Conservation (phyloP, 2,329 filamentous ascomycete species). For the Talaromyces rugulosus region DNA sequence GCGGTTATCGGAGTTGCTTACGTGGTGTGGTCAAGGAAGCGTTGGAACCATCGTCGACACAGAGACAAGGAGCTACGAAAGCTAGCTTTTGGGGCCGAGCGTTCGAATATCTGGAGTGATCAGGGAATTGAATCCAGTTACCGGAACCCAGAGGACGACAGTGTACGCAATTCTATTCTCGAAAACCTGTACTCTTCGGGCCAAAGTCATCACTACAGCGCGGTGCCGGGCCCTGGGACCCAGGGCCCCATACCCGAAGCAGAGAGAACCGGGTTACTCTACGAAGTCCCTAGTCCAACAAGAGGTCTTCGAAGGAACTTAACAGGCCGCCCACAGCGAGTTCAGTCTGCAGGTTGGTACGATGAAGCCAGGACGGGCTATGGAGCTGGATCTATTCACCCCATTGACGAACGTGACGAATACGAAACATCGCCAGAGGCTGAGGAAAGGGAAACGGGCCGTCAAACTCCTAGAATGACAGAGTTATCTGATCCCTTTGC, state of each 20-base stretch:
- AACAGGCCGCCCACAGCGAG: conserved; percentile 26
- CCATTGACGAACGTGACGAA: conserved; percentile 61
- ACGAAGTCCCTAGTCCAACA: conserved; percentile 37
- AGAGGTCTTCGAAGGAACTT: conserved; percentile 36
- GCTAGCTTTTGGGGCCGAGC: conserved; percentile 48
- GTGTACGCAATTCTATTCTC: conserved; percentile 9
- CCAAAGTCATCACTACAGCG: conserved; percentile 9
- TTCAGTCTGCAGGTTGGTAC: conserved; percentile 39
- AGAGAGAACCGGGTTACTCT: conserved; percentile 40
- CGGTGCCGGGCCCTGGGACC: conserved; percentile 16
- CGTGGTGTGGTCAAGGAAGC: conserved; percentile 50
- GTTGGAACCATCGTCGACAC: conserved; percentile 32
- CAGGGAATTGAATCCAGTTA: conserved; percentile 37
- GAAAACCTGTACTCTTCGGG: conserved; percentile 9
- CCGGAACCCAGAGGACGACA: conserved; percentile 20
- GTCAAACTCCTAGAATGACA: conserved; percentile 13
- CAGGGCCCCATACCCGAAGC: conserved; percentile 26
- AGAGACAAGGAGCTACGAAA: conserved; percentile 55
- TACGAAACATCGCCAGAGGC: conserved; percentile 41
- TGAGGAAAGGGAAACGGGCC: conserved; percentile 15
- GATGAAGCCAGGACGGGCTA: conserved; percentile 47
- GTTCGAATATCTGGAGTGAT: conserved; percentile 42
- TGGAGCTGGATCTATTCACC: conserved; percentile 55
- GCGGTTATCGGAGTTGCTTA: conserved; percentile 46
- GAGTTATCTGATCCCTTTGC: conserved; percentile 24